Evolutionary conservation across 140 eudicot species (phyloP), one percentile per base, ranked within the genome.

Genomic region (Cichorium intybus): DNA sequence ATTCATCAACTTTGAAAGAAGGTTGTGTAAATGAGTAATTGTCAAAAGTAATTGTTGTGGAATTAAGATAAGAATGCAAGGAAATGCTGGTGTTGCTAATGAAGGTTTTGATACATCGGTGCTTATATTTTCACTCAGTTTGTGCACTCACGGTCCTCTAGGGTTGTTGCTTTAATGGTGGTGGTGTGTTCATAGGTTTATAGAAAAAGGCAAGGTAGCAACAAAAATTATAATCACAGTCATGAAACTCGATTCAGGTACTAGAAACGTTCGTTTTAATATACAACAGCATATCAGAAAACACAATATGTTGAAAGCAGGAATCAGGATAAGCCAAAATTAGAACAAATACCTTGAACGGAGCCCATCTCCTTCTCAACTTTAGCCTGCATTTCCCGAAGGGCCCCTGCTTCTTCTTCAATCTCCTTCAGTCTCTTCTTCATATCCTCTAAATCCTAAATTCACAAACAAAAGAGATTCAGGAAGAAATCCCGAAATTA

Each of bases 301-400:
- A 60, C 46, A 55, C 33, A 57, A 16, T 23, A 16, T 12, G 2
- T 7, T 45, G 23, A 27, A 55, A 24, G n/a, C 18, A 48, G 20
- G 7, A 55, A 24, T 10, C 18, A 48, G 20, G 7, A 60, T 12
- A 8, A 52, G 1, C 10, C 10, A 64, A 22, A 15, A 50, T 11
- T 48, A 27, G 48, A 64, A 70, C 23, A 64, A 46, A 59, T 24
- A 84, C 91, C 91, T 81, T 81, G 87, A 81, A 49, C 84, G 0
- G 79, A 54, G 37, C 84, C 84, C 87, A 84, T 84, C 62, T 84
- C 87, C 53, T 77, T 82, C 78, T 84, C 84, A 9, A 84, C 91
- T 67, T 84, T 84, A 5, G 91, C 87, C 76, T 84, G 91, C 87
- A 84, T 84, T 68, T 84, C 91, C 2, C 87, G 82, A 39, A 84